Percentiles rank a stretch among this genome's conserved stretches.
phyloP scores from a whole-genome alignment of 2,329 filamentous ascomycete genomes.

The Juglanconis juglandina region DNA sequence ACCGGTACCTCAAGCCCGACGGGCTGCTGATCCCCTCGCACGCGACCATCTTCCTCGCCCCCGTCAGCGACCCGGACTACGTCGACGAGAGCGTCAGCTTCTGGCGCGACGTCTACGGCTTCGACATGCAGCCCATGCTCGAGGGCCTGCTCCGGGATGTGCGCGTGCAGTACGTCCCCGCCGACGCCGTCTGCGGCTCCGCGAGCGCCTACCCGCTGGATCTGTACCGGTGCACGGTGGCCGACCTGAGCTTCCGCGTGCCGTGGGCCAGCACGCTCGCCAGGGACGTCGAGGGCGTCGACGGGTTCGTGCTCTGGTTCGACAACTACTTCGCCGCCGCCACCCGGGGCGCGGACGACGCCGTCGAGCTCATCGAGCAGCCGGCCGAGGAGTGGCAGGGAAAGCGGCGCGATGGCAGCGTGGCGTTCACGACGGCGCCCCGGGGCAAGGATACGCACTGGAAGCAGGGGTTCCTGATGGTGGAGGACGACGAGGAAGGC shows the following conservation, averaged over 20 bases:
- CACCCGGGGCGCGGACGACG: slow-evolving; percentile 43
- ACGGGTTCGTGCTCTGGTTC: slow-evolving; percentile 90
- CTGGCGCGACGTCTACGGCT: slow-evolving; percentile 92
- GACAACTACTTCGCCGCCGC: slow-evolving; percentile 85
- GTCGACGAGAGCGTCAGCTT: slow-evolving; percentile 74
- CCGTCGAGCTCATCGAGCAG: slow-evolving; percentile 46
- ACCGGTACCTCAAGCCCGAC: slow-evolving; percentile 75
- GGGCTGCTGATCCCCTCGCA: slow-evolving; percentile 86
- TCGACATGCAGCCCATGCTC: slow-evolving; percentile 91
- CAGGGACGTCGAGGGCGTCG: slow-evolving; percentile 64
- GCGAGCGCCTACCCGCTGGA: slow-evolving; percentile 70
- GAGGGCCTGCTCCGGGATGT: slow-evolving; percentile 76
- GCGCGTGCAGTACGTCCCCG: slow-evolving; percentile 70
- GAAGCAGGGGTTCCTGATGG: slow-evolving; percentile 77
- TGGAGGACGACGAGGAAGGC: slow-evolving; percentile 53
- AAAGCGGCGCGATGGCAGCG: slow-evolving; percentile 54
- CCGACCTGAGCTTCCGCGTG: slow-evolving; percentile 73
- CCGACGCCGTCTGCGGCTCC: slow-evolving; percentile 55
- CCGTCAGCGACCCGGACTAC: slow-evolving; percentile 74
- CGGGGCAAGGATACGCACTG: slow-evolving; percentile 78
- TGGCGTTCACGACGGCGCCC: slow-evolving; percentile 88
- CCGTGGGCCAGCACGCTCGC: slow-evolving; percentile 62
- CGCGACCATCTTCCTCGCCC: slow-evolving; percentile 77
- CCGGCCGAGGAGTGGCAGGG: slow-evolving; percentile 62
- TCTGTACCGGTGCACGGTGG: slow-evolving; percentile 66